Evolutionary conservation across 176 grass and related monocot species (phyloP).

Genomic region (Stipa capillata): DNA sequence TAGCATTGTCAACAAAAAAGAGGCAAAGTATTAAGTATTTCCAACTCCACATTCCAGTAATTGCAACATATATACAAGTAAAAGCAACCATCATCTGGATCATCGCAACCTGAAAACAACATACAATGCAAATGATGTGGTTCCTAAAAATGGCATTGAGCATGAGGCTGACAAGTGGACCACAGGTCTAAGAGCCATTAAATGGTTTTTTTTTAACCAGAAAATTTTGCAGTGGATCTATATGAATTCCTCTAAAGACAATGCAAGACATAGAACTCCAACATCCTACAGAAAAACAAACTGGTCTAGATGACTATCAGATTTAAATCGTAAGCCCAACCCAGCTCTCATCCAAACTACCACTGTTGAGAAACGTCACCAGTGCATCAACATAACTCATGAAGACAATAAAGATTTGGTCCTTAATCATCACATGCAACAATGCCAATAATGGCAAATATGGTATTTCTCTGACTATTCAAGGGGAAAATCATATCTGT

Average conservation of each 20-base stretch:
- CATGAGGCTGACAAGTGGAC: background rate
- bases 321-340: background rate
- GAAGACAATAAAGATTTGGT: background rate
- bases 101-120: conserved; percentile 2
- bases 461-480: background rate
- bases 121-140: background rate
- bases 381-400: conserved; percentile 6
- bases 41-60: conserved; percentile 10
- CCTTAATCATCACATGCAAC: background rate
- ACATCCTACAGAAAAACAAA: background rate
- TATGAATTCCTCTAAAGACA: conserved; percentile 2
- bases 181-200: background rate
- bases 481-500: background rate
- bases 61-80: background rate
- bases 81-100: conserved; percentile 13
- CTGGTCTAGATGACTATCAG: background rate
- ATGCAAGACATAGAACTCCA: conserved; percentile 6
- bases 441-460: background rate
- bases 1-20: conserved; percentile 15
- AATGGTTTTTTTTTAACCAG: background rate
- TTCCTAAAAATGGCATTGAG: background rate
- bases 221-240: background rate
- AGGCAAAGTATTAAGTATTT: conserved; percentile 11
- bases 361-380: background rate
- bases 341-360: background rate